Percentiles rank a stretch among this genome's conserved stretches.
phyloP scores from a whole-genome alignment of 148 eudicot species.

The Amaranthus cruentus region DNA sequence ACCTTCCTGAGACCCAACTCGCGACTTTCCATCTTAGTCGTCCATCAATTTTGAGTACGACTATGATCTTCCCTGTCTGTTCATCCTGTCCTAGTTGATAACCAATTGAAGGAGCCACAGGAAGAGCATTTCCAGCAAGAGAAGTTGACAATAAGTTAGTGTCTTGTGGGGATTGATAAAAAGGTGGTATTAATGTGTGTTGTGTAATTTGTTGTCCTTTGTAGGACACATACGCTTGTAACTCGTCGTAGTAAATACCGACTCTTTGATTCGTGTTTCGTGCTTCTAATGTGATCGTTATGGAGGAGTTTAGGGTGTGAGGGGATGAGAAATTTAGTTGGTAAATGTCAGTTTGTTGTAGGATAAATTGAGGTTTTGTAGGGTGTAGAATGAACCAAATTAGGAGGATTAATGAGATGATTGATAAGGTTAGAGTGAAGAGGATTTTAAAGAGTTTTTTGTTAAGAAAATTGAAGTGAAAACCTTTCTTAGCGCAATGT shows the following conservation, averaged over 20 bases:
- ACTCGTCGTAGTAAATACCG: conserved; percentile 68
- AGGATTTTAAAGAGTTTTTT: conserved; percentile 57
- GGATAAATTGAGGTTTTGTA: conserved; percentile 67
- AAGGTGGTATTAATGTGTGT: conserved; percentile 49
- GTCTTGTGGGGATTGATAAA: conserved; percentile 73
- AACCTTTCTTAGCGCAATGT: conserved; percentile 72
- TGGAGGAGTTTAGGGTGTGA: conserved; percentile 63
- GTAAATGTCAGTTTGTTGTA: conserved; percentile 51
- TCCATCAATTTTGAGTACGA: conserved; percentile 54
- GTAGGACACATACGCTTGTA: conserved; percentile 59
- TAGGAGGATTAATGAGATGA: conserved; percentile 59
- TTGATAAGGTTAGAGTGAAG: conserved; percentile 46
- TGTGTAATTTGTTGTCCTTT: conserved; percentile 67
- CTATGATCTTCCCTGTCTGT: conserved; percentile 44
- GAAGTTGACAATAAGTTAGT: conserved; percentile 47
- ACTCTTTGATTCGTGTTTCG: conserved; percentile 72
- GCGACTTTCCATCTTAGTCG: conserved; percentile 74
- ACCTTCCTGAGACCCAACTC: conserved; percentile 78
- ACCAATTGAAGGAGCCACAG: conserved; percentile 59
- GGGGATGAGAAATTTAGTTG: conserved; percentile 63
- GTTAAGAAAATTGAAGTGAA: conserved; percentile 40
- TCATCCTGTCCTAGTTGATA: conserved; percentile 67
- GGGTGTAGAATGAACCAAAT: conserved; percentile 77
- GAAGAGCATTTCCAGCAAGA: conserved; percentile 45
- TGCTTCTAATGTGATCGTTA: conserved; percentile 54